Evolutionary conservation across 2,329 filamentous ascomycete species (phyloP).

Genomic region (Trichoderma simmonsii): DNA sequence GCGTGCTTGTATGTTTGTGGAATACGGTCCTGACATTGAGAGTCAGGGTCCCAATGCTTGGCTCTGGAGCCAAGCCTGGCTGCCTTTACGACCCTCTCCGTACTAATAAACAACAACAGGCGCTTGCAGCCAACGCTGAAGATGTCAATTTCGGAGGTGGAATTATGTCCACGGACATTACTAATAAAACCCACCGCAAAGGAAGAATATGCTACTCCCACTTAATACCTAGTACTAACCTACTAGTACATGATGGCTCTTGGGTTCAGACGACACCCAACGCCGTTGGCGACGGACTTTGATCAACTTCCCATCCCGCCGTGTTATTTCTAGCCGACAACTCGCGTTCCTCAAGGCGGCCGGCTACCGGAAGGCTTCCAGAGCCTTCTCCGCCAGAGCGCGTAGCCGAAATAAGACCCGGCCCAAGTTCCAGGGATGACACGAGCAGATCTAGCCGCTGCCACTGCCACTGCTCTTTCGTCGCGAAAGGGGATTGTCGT

Average conservation of each 20-base stretch:
- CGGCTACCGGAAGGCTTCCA: slow-evolving; percentile 8
- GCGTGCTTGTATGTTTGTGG: not conserved
- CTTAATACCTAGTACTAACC: not conserved
- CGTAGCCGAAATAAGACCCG: slow-evolving; percentile 17
- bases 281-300: not conserved
- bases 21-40: not conserved
- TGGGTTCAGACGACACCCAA: not conserved
- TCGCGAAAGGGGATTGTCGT: not conserved
- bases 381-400: slow-evolving; percentile 1
- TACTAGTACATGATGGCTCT: not conserved
- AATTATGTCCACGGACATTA: not conserved
- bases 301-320: not conserved
- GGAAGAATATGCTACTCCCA: not conserved
- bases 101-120: not conserved
- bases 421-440: slow-evolving; percentile 5
- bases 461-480: not conserved
- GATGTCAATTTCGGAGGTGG: slow-evolving; percentile 4
- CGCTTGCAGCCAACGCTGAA: not conserved
- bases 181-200: not conserved
- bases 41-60: not conserved
- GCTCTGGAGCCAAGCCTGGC: not conserved
- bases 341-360: slow-evolving; percentile 3
- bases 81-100: not conserved
- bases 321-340: not conserved
- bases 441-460: slow-evolving; percentile 13